Evolutionary conservation across 1,284 basidiomycete species (phyloP).

Genomic region (Apiotrichum porosum): DNA sequence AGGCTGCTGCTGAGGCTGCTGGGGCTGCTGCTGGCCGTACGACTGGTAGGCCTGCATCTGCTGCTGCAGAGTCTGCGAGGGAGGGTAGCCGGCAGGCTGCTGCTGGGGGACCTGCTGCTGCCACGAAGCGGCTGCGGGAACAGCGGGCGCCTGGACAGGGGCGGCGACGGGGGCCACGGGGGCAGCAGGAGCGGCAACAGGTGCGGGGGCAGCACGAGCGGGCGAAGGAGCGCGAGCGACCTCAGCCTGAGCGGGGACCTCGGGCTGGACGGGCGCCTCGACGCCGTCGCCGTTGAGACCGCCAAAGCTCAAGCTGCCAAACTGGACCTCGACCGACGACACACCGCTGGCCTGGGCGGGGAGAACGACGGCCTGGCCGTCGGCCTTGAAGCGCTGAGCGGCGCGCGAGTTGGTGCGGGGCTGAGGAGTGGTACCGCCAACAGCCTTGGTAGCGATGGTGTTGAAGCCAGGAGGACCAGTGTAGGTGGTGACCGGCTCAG

Average conservation of each 20-base stretch:
- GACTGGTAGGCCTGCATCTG: conserved; percentile 37
- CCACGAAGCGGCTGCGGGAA: conserved; percentile 8
- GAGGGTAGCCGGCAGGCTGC: conserved; percentile 26
- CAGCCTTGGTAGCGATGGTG: conserved; percentile 31
- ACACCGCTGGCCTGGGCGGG: conserved; percentile 33
- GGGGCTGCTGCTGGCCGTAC: conserved; percentile 30
- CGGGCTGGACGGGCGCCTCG: conserved; percentile 32
- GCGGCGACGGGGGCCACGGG: conserved; percentile 18
- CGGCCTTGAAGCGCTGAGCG: conserved; percentile 46
- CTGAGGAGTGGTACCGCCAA: conserved; percentile 21
- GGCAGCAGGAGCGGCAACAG: conserved; percentile 15
- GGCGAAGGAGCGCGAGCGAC: conserved; percentile 17
- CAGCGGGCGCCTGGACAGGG: conserved; percentile 8
- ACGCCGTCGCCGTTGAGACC: conserved; percentile 45
- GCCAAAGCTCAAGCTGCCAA: conserved; percentile 50
- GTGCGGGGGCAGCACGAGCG: conserved; percentile 15
- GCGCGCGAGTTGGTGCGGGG: conserved; percentile 44
- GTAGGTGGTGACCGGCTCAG: conserved; percentile 44
- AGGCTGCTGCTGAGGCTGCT: conserved; percentile 21
- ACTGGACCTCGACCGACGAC: conserved; percentile 47
- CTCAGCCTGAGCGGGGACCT: conserved; percentile 20
- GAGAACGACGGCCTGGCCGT: conserved; percentile 49
- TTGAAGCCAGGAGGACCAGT: conserved; percentile 50
- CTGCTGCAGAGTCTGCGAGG: conserved; percentile 38
- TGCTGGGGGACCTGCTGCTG: conserved; percentile 17